A percentile compares a stretch with the other conserved stretches of the same genome.
Conservation (phyloP, 768 basidiomycete species). For the Calocybe indica region DNA sequence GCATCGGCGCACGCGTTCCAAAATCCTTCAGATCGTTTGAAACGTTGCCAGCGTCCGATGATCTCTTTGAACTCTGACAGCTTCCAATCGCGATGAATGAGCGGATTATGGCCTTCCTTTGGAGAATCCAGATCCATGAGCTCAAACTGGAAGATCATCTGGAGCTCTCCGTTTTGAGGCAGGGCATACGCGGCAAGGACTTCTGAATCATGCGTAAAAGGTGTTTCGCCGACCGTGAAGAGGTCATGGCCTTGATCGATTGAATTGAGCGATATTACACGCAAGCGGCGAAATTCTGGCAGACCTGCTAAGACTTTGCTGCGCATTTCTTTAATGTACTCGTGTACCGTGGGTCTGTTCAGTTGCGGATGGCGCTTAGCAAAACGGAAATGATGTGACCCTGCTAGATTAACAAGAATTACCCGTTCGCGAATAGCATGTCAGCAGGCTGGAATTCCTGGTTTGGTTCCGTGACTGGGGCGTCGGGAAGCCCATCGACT, state of each 20-base stretch:
- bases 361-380: neutral
- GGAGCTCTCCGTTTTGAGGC: slow-evolving; percentile 51
- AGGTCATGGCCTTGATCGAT: slow-evolving; percentile 39
- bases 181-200: slow-evolving; percentile 51
- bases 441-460: slow-evolving; percentile 50
- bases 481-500: slow-evolving; percentile 57
- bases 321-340: slow-evolving; percentile 65
- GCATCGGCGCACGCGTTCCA: slow-evolving; percentile 54
- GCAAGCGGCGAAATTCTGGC: slow-evolving; percentile 7
- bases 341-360: slow-evolving; percentile 56
- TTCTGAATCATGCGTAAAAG: slow-evolving; percentile 47
- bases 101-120: slow-evolving; percentile 26
- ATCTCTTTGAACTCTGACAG: slow-evolving; percentile 45
- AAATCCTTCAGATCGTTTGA: slow-evolving; percentile 50
- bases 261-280: neutral
- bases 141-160: slow-evolving; percentile 66
- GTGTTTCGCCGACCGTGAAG: slow-evolving; percentile 65
- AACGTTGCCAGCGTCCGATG: slow-evolving; percentile 49
- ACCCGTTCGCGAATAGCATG: slow-evolving; percentile 58
- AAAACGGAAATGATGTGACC: slow-evolving; percentile 1
- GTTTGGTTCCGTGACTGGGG: slow-evolving; percentile 45
- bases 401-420: slow-evolving; percentile 5
- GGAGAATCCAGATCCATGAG: slow-evolving; percentile 53
- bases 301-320: slow-evolving; percentile 46
- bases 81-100: slow-evolving; percentile 42